These are phyloP conservation scores for Trametes elegans DNA, from an alignment of 768 basidiomycete genomes.

Conservation along the genomic window DNA sequence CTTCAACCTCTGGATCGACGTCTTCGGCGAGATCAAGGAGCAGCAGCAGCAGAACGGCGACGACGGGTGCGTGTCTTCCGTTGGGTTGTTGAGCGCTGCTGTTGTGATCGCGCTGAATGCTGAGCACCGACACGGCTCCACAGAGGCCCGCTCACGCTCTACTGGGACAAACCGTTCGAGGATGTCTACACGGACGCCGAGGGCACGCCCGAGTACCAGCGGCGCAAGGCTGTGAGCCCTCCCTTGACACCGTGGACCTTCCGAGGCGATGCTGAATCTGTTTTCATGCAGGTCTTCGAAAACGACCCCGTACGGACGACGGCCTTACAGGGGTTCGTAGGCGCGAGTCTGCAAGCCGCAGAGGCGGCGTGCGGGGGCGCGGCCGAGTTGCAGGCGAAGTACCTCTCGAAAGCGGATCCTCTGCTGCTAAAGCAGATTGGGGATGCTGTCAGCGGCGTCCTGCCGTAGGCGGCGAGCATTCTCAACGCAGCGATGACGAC, in stretches of 20 bases:
- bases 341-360: constrained; percentile 57
- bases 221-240: constrained; percentile 62
- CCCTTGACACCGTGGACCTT: too few relatives aligned
- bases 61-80: constrained; percentile 18
- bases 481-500: too few relatives aligned
- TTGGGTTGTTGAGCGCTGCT: too few relatives aligned
- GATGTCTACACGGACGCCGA: constrained; percentile 63
- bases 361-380: constrained; percentile 59
- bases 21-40: constrained; percentile 84
- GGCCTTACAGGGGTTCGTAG: constrained; percentile 62
- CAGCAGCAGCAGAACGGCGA: constrained; percentile 39
- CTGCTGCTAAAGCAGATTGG: constrained; percentile 68
- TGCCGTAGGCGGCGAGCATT: constrained; percentile 1
- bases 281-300: constrained; percentile 68
- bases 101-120: too few relatives aligned
- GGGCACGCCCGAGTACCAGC: constrained; percentile 72
- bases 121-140: too few relatives aligned
- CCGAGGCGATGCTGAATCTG: too few relatives aligned
- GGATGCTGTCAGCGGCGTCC: constrained; percentile 20
- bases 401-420: constrained; percentile 67
- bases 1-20: constrained; percentile 86
- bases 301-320: constrained; percentile 69
- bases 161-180: constrained; percentile 69
- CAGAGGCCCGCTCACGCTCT: constrained; percentile 54
- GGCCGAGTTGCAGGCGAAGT: constrained; percentile 54